Evolutionary conservation across 148 eudicot genomes (phyloP).

Genomic region (Rhododendron henanense): DNA sequence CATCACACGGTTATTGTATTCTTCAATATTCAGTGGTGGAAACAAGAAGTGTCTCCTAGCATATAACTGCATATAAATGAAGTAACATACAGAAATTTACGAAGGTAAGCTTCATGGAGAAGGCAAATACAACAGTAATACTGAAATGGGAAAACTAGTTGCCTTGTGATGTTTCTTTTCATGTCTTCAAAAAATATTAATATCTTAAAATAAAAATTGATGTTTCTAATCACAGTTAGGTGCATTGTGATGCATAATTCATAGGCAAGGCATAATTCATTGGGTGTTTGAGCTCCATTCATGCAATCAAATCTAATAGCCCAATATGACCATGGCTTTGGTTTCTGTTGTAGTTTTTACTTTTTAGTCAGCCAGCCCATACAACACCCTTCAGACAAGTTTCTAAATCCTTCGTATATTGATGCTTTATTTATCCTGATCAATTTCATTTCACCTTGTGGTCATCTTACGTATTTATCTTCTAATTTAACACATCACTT

Average conservation of each 20-base stretch:
- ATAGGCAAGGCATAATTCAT: background rate
- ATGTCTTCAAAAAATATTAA: background rate
- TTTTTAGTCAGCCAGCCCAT: background rate
- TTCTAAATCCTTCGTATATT: background rate
- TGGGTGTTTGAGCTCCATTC: background rate
- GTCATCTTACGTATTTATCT: background rate
- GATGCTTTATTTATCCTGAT: background rate
- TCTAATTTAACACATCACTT: background rate
- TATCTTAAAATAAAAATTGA: background rate
- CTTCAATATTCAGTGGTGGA: constrained; percentile 85
- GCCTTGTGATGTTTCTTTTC: background rate
- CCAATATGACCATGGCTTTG: background rate
- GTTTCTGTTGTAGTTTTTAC: background rate
- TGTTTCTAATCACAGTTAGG: background rate
- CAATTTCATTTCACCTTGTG: background rate
- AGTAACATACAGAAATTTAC: background rate
- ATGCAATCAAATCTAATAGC: background rate
- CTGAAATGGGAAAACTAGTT: background rate
- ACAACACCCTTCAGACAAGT: background rate
- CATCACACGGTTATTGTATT: constrained; percentile 91
- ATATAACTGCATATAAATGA: constrained; percentile 58
- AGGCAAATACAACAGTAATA: background rate
- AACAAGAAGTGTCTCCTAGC: constrained; percentile 94
- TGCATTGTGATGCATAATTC: background rate
- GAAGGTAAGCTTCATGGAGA: background rate